Evolutionary conservation across 805 yeast genomes (phyloP).

Genomic region (Pichia exigua): DNA sequence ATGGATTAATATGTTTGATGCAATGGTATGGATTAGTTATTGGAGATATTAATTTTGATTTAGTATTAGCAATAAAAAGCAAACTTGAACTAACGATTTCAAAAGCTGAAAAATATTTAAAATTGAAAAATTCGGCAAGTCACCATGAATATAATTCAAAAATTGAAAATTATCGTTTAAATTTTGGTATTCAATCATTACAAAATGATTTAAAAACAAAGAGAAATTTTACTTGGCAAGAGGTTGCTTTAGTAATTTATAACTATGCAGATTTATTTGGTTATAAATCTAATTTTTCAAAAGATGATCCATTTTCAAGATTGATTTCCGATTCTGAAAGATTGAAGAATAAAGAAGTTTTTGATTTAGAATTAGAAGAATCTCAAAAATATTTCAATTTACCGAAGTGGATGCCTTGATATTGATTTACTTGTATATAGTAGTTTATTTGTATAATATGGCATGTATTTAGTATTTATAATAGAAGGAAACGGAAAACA

Average conservation of each 20-base stretch:
- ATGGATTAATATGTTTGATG: slow-evolving; percentile 19
- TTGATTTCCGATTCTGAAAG: slow-evolving; percentile 1
- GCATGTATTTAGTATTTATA: not conserved
- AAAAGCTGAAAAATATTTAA: slow-evolving; percentile 19
- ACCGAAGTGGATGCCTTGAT: not conserved
- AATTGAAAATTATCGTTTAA: slow-evolving; percentile 11
- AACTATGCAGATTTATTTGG: slow-evolving; percentile 18
- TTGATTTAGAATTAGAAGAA: not conserved
- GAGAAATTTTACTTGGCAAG: slow-evolving; percentile 12
- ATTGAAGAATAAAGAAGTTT: not conserved
- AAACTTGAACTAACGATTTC: slow-evolving; percentile 16
- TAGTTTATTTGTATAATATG: not conserved
- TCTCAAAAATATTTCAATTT: slow-evolving; percentile 10
- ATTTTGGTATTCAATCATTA: slow-evolving; percentile 17
- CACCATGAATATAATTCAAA: slow-evolving; percentile 3
- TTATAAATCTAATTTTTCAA: slow-evolving; percentile 17
- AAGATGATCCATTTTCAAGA: slow-evolving; percentile 4
- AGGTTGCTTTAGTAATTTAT: slow-evolving; percentile 16
- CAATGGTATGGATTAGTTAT: slow-evolving; percentile 18
- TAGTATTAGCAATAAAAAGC: slow-evolving; percentile 14
- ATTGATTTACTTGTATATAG: not conserved
- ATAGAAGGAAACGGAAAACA: not conserved
- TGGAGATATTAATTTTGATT: slow-evolving; percentile 8
- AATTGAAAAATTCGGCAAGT: not conserved
- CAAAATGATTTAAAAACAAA: slow-evolving; percentile 4